phyloP scores from a whole-genome alignment of 2,329 filamentous ascomycete species.

The Trichoderma koningiopsis region DNA sequence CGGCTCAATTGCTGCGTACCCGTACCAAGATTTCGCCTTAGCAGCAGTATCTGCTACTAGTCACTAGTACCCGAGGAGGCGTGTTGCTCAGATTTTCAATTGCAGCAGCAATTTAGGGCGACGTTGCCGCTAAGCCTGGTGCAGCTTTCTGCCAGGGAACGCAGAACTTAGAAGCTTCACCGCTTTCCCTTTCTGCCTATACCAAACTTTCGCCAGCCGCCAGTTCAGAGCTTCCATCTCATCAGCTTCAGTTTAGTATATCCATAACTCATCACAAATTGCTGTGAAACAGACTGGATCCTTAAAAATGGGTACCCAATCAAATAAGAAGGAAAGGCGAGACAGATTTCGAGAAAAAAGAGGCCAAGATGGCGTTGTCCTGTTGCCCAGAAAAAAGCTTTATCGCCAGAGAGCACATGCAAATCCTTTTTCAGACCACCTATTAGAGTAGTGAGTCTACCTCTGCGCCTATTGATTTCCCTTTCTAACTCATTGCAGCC shows the following conservation, averaged over 20 bases:
- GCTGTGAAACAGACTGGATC: neutral
- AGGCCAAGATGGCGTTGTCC: conserved; percentile 54
- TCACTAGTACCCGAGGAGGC: neutral
- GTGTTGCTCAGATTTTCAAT: neutral
- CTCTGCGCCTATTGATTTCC: neutral
- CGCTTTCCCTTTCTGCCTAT: conserved; percentile 33
- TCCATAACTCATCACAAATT: conserved; percentile 15
- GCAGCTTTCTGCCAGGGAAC: neutral
- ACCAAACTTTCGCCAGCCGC: conserved; percentile 15
- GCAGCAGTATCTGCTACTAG: neutral
- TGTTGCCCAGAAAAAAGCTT: conserved; percentile 90
- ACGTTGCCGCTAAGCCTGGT: neutral
- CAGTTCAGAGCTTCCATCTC: conserved; percentile 8
- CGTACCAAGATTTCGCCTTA: neutral
- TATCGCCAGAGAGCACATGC: conserved; percentile 96
- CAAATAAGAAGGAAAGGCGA: conserved; percentile 65
- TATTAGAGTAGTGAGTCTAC: conserved; percentile 72
- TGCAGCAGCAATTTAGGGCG: neutral
- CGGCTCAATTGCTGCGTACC: neutral
- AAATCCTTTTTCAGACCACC: conserved; percentile 96
- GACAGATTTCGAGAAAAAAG: conserved; percentile 63
- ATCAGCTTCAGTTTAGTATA: conserved; percentile 29
- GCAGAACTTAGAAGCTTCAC: conserved; percentile 26
- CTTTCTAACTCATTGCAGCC: conserved; percentile 54
- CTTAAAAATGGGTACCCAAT: conserved; percentile 34